These are phyloP conservation scores for Fusarium robinianum DNA, from an alignment of 2,329 filamentous ascomycete genomes.

Conservation along the genomic window DNA sequence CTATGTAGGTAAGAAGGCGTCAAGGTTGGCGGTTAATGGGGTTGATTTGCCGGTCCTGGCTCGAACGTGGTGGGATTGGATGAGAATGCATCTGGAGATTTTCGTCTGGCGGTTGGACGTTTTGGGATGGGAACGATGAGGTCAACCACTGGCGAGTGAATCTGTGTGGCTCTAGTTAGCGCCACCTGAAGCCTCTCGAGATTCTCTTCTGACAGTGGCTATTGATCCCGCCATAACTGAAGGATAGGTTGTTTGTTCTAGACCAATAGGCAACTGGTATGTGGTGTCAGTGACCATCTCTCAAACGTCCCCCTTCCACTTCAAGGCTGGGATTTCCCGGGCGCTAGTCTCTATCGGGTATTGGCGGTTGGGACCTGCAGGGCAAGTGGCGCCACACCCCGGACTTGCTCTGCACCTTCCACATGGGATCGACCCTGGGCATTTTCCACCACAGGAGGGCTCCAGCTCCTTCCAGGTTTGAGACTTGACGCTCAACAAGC, in stretches of 20 bases:
- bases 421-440: constrained; percentile 18
- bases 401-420: constrained; percentile 17
- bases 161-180: no score
- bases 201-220: constrained; percentile 7
- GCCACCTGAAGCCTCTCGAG: constrained; percentile 13
- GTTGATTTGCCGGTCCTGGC: constrained; percentile 11
- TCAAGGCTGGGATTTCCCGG: constrained; percentile 1
- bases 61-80: constrained; percentile 27
- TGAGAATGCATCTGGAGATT: constrained; percentile 11
- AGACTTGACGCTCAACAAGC: constrained; percentile 14
- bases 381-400: constrained; percentile 24
- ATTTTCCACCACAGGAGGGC: no score
- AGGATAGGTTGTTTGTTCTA: no score
- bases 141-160: constrained; percentile 27
- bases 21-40: constrained; percentile 23
- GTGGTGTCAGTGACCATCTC: constrained; percentile 12
- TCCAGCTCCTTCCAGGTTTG: constrained; percentile 26
- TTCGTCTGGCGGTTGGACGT: constrained; percentile 33
- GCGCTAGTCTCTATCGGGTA: constrained; percentile 21
- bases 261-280: constrained; percentile 18
- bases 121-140: constrained; percentile 10
- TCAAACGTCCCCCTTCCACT: constrained; percentile 11
- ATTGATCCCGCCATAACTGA: background rate
- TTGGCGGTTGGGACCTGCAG: constrained; percentile 32
- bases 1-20: background rate